These are phyloP conservation scores for Coccomyxa sp. DNA, from an alignment of 139 green algal genomes.

Conservation along the genomic window DNA sequence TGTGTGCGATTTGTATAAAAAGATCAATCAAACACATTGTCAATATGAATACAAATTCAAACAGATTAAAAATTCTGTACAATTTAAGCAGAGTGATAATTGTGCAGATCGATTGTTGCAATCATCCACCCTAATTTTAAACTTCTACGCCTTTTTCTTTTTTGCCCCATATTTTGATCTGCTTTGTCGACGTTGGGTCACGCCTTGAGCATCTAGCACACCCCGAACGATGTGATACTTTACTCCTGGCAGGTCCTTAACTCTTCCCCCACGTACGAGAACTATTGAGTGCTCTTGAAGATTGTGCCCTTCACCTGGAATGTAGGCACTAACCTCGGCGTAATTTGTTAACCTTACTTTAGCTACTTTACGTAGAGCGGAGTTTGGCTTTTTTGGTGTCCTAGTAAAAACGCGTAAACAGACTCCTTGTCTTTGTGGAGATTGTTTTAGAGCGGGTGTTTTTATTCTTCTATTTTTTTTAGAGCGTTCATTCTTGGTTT, in stretches of 20 bases:
- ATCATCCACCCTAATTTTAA: no score
- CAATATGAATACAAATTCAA: no score
- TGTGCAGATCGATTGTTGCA: no score
- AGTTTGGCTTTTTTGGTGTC: constrained; percentile 78
- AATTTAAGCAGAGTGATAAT: no score
- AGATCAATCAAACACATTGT: no score
- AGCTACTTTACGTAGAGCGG: constrained; percentile 67
- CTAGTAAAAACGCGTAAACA: constrained; percentile 65
- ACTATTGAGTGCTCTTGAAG: constrained; percentile 86
- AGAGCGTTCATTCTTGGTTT: constrained; percentile 34
- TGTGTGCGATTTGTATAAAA: no score
- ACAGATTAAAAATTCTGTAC: no score
- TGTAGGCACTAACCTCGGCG: constrained; percentile 59
- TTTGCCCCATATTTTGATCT: constrained; percentile 69
- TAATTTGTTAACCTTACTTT: constrained; percentile 61
- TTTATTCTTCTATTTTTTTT: constrained; percentile 44
- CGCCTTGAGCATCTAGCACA: constrained; percentile 60
- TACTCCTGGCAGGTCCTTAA: constrained; percentile 81
- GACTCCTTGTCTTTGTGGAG: constrained; percentile 57
- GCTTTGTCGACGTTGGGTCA: constrained; percentile 48
- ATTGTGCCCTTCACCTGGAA: constrained; percentile 67
- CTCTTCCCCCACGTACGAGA: constrained; percentile 68
- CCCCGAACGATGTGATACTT: constrained; percentile 61
- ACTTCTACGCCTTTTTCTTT: constrained; percentile 26
- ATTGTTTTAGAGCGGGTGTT: constrained; percentile 40